These are phyloP conservation scores for Xanthoconium separans DNA, from an alignment of 1,284 basidiomycete genomes.

Conservation along the genomic window DNA sequence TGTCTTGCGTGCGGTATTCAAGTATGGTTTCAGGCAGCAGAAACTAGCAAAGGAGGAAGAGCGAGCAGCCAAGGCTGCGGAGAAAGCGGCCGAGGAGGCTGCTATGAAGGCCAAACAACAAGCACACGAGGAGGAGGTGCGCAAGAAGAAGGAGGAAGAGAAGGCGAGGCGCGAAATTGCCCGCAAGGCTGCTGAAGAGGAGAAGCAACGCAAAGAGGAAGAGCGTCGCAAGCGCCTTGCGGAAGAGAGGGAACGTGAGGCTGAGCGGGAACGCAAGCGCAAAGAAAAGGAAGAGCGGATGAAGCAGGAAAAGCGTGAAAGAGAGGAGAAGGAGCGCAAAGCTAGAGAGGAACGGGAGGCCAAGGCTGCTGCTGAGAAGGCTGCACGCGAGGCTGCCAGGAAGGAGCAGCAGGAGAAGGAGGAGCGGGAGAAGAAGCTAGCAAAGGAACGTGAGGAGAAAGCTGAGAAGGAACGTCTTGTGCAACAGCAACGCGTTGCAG, in stretches of 20 bases:
- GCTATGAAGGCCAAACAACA: slow-evolving; percentile 65
- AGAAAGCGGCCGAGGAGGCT: slow-evolving; percentile 79
- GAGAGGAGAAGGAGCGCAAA: slow-evolving; percentile 61
- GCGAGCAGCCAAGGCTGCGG: slow-evolving; percentile 74
- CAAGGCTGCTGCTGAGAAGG: slow-evolving; percentile 53
- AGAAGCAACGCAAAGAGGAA: slow-evolving; percentile 74
- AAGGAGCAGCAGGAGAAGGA: slow-evolving; percentile 61
- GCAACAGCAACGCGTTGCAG: slow-evolving; percentile 41
- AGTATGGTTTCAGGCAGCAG: slow-evolving; percentile 62
- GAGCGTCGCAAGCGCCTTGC: slow-evolving; percentile 71
- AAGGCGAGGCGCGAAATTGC: slow-evolving; percentile 69
- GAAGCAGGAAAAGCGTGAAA: slow-evolving; percentile 63
- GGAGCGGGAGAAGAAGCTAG: slow-evolving; percentile 54
- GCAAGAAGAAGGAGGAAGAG: slow-evolving; percentile 73
- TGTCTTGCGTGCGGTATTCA: slow-evolving; percentile 5
- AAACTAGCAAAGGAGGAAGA: slow-evolving; percentile 93
- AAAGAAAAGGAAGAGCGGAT: slow-evolving; percentile 65
- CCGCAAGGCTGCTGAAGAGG: slow-evolving; percentile 78
- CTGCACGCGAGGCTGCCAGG: slow-evolving; percentile 42
- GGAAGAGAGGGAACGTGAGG: slow-evolving; percentile 64
- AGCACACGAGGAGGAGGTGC: slow-evolving; percentile 62
- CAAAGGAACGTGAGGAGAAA: slow-evolving; percentile 62
- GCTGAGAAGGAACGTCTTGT: slow-evolving; percentile 47
- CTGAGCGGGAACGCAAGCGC: slow-evolving; percentile 62
- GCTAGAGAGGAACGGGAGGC: slow-evolving; percentile 57